These are phyloP conservation scores for Populus deltoides DNA, from an alignment of 345 rosid genomes.

Conservation along the genomic window DNA sequence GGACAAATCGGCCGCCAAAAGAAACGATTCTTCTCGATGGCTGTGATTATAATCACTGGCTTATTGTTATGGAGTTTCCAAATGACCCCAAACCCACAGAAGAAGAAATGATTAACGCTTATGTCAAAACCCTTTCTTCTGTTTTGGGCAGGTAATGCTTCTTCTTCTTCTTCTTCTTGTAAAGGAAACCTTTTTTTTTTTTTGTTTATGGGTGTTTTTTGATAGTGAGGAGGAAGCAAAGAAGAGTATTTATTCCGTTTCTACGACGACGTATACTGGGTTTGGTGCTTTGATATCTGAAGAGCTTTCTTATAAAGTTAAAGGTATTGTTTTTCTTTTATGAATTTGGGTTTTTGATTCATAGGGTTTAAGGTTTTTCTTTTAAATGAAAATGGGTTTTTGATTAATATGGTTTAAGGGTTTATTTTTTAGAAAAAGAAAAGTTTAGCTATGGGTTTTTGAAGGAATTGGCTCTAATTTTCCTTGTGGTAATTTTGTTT, in stretches of 20 bases:
- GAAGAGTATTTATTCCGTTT: conserved; percentile 95
- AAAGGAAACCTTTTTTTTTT: background rate
- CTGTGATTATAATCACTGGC: conserved; percentile 96
- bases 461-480: background rate
- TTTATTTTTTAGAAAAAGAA: background rate
- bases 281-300: conserved; percentile 93
- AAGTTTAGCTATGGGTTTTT: background rate
- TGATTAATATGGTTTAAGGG: background rate
- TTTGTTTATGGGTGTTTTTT: background rate
- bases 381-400: background rate
- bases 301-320: conserved; percentile 84
- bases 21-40: conserved; percentile 91
- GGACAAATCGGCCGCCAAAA: conserved; percentile 91
- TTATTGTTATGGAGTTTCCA: conserved; percentile 85
- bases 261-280: conserved; percentile 81
- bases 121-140: conserved; percentile 74
- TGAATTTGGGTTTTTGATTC: background rate
- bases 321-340: conserved; percentile 50
- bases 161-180: background rate
- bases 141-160: conserved; percentile 62
- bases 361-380: background rate
- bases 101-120: conserved; percentile 74
- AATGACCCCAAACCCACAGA: conserved; percentile 74
- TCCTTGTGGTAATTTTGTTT: background rate
- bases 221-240: conserved; percentile 92